A percentile compares a stretch with the other conserved stretches of the same genome.
Evolutionary conservation across 129 eudicot species (phyloP).

Genomic region (Artemisia annua): DNA sequence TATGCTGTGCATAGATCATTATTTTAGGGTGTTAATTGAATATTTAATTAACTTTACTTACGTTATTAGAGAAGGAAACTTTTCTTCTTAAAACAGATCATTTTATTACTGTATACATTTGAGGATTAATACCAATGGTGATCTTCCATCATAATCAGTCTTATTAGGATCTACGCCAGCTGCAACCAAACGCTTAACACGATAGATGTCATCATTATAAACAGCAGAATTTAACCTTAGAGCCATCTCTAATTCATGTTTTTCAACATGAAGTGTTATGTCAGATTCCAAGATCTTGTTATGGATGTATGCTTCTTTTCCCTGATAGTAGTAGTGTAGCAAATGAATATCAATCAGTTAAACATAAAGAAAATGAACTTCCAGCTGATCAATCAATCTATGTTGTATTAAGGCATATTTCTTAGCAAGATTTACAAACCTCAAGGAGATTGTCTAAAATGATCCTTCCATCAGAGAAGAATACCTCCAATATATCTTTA

Average conservation of each 20-base stretch:
- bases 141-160: constrained; percentile 68
- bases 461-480: constrained; percentile 57
- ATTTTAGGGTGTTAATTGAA: neutral
- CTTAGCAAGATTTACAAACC: constrained; percentile 30
- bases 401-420: no score
- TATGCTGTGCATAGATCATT: constrained; percentile 41
- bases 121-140: constrained; percentile 55
- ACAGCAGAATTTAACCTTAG: constrained; percentile 61
- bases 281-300: constrained; percentile 56
- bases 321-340: constrained; percentile 35
- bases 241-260: constrained; percentile 60
- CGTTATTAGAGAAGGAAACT: neutral
- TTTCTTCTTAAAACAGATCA: neutral
- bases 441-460: constrained; percentile 58
- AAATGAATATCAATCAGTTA: neutral
- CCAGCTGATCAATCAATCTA: no score
- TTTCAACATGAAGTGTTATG: constrained; percentile 48
- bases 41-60: neutral
- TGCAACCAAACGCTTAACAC: constrained; percentile 46
- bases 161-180: constrained; percentile 64
- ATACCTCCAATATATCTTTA: constrained; percentile 40
- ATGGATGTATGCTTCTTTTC: constrained; percentile 39
- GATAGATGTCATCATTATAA: constrained; percentile 50
- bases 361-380: neutral
- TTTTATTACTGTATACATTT: neutral